Percentiles rank a stretch among this genome's conserved stretches.
Conservation (phyloP, 352 stramenopile genomes). For the Pythium sukuiense region DNA sequence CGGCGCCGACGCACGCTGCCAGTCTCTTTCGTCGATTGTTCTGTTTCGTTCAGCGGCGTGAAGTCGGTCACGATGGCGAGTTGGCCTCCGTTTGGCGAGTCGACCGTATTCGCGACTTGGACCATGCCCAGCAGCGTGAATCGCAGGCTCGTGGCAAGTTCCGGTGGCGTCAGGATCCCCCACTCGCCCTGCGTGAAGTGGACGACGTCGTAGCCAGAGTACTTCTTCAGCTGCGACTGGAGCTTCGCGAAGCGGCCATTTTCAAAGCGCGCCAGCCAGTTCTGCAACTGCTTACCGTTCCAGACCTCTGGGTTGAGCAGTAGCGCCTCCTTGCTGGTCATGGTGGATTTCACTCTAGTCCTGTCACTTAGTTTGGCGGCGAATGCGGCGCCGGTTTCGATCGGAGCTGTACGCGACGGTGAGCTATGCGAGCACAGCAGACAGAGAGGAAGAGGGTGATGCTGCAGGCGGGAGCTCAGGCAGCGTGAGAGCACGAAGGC, state of each 20-base stretch:
- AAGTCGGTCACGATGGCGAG: conserved; percentile 83
- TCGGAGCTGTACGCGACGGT: background rate
- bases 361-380: background rate
- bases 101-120: conserved; percentile 59
- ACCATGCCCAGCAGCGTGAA: conserved; percentile 88
- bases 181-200: conserved; percentile 64
- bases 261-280: conserved; percentile 78
- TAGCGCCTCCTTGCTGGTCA: conserved; percentile 44
- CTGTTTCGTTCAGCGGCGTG: conserved; percentile 39
- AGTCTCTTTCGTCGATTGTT: conserved; percentile 5
- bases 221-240: conserved; percentile 46
- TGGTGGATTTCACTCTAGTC: background rate
- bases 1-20: conserved; percentile 18
- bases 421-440: background rate
- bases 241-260: conserved; percentile 67
- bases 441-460: background rate
- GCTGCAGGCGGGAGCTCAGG: background rate
- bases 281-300: conserved; percentile 74
- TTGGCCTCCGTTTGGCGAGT: conserved; percentile 35
- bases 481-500: background rate
- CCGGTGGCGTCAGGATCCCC: conserved; percentile 51
- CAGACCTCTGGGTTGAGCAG: conserved; percentile 80
- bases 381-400: conserved; percentile 3
- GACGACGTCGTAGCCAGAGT: conserved; percentile 66
- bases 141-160: conserved; percentile 75